These are phyloP conservation scores for Vitis rotundifolia DNA, from an alignment of 164 flowering plant species.

Conservation along the genomic window DNA sequence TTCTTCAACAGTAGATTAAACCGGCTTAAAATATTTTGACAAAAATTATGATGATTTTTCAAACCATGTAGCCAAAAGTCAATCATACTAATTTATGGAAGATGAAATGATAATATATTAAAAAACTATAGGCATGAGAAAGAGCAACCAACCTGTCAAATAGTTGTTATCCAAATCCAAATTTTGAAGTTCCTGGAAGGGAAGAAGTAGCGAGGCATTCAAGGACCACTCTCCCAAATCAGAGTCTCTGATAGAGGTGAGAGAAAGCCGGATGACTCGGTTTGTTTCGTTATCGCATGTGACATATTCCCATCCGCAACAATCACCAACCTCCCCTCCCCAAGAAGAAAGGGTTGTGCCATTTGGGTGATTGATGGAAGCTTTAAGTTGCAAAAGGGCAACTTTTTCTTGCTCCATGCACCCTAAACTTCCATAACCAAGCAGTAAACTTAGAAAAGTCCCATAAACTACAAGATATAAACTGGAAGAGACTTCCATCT, in stretches of 20 bases:
- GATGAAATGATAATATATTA: no score
- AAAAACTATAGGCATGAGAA: no score
- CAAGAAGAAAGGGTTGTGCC: neutral
- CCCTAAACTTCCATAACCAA: slow-evolving; percentile 1
- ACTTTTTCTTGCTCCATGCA: slow-evolving; percentile 2
- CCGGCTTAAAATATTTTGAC: no score
- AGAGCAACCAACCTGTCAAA: neutral
- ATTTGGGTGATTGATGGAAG: slow-evolving; percentile 7
- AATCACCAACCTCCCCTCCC: slow-evolving; percentile 3
- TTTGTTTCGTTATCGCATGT: neutral
- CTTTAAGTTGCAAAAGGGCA: slow-evolving; percentile 6
- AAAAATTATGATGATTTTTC: no score
- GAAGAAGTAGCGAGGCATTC: slow-evolving; percentile 4
- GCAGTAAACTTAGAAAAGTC: no score
- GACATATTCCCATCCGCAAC: neutral
- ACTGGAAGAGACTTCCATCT: no score
- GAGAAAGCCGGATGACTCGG: slow-evolving; percentile 5
- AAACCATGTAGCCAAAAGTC: no score
- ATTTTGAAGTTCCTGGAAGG: neutral
- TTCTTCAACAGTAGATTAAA: no score
- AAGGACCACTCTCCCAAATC: neutral
- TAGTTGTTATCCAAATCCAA: fast-evolving
- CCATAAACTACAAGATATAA: no score
- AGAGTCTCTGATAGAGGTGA: fast-evolving
- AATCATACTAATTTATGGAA: no score